These are phyloP conservation scores for Lasiosphaeria ovina DNA, from an alignment of 495 filamentous ascomycete species.

Conservation along the genomic window DNA sequence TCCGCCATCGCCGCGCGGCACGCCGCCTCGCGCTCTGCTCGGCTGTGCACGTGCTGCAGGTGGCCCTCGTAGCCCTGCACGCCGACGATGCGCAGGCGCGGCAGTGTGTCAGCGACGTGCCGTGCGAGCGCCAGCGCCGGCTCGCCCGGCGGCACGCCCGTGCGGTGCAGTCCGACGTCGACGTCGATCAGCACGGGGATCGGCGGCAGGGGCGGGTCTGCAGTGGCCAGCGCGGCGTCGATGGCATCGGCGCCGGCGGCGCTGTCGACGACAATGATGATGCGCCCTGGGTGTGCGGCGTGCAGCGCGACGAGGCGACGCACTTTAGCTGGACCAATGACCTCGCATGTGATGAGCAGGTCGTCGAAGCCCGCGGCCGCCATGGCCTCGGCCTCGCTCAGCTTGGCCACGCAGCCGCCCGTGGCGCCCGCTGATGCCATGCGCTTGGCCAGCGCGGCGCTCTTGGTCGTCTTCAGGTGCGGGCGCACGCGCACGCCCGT, in stretches of 20 bases:
- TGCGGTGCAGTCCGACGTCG: slow-evolving; percentile 33
- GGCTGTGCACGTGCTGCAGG: slow-evolving; percentile 33
- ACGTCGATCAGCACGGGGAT: slow-evolving; percentile 29
- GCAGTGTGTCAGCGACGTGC: slow-evolving; percentile 1
- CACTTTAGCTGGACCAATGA: slow-evolving; percentile 30
- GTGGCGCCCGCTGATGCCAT: slow-evolving; percentile 28
- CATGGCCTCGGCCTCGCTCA: slow-evolving; percentile 36
- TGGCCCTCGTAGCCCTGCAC: slow-evolving; percentile 33
- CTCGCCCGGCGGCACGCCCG: slow-evolving; percentile 28
- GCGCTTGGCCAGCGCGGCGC: slow-evolving; percentile 25
- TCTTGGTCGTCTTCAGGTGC: slow-evolving; percentile 38
- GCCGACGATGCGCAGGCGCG: slow-evolving; percentile 12
- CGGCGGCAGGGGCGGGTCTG: slow-evolving; percentile 16
- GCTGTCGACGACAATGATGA: slow-evolving; percentile 34
- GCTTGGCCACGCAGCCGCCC: slow-evolving; percentile 36
- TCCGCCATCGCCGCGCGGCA: slow-evolving; percentile 33
- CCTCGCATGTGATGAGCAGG: slow-evolving; percentile 36
- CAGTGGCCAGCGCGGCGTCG: slow-evolving; percentile 24
- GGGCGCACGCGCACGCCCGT: slow-evolving; percentile 30
- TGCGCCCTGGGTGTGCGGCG: slow-evolving; percentile 13
- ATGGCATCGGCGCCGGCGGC: slow-evolving; percentile 26
- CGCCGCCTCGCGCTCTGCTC: slow-evolving; percentile 20
- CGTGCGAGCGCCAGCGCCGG: slow-evolving; percentile 7
- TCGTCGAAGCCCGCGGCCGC: slow-evolving; percentile 28
- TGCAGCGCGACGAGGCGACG: slow-evolving; percentile 28